Evolutionary conservation across 352 stramenopile species (phyloP).

Genomic region (Phytophthora citrophthora): DNA sequence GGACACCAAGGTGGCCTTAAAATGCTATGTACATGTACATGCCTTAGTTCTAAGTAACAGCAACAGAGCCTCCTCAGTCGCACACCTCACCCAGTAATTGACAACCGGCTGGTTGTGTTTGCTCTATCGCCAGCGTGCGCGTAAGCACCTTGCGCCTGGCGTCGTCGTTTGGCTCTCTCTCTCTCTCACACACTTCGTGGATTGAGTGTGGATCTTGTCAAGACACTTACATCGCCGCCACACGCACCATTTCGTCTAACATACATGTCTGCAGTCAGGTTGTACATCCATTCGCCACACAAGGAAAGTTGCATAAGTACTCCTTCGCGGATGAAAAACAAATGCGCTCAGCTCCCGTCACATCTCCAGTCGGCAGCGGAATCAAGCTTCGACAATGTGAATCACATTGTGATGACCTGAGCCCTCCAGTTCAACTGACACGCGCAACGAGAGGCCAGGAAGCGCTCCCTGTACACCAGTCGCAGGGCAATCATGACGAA

Average conservation of each 20-base stretch:
- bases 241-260: no score
- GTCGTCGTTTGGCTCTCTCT: background rate
- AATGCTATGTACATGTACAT: no score
- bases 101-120: background rate
- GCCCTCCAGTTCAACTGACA: conserved; percentile 1
- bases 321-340: background rate
- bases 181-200: background rate
- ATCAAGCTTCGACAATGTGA: no score
- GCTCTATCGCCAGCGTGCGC: background rate
- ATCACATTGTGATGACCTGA: conserved; percentile 1
- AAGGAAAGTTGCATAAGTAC: no score
- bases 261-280: no score
- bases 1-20: no score
- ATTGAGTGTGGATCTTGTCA: background rate
- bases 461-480: background rate
- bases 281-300: no score
- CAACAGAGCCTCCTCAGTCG: background rate
- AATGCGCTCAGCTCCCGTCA: background rate
- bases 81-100: background rate
- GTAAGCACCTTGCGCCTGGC: background rate
- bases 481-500: background rate
- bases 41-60: background rate
- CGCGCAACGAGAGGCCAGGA: conserved; percentile 3
- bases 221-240: no score
- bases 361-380: background rate